These are phyloP conservation scores for Madurella mycetomatis DNA, from an alignment of 2,329 filamentous ascomycete genomes.

Conservation along the genomic window DNA sequence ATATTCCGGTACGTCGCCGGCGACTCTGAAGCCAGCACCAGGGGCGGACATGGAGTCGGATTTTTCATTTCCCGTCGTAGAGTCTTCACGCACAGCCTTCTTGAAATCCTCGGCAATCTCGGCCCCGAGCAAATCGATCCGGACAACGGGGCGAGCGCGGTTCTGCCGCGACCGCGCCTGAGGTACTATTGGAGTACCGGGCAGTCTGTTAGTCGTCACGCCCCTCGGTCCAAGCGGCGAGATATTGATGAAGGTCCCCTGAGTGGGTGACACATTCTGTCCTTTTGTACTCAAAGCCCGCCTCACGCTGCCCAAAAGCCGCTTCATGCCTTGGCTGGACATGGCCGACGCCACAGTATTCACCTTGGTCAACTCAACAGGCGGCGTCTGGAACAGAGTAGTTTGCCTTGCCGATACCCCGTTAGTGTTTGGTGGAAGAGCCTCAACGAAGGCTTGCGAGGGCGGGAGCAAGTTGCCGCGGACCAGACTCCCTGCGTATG, in stretches of 20 bases:
- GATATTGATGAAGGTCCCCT: slow-evolving; percentile 47
- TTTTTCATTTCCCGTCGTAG: slow-evolving; percentile 39
- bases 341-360: slow-evolving; percentile 53
- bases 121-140: slow-evolving; percentile 80
- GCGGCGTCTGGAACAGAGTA: slow-evolving; percentile 45
- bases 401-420: slow-evolving; percentile 48
- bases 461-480: slow-evolving; percentile 82
- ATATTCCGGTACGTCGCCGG: slow-evolving; percentile 36
- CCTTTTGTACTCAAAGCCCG: slow-evolving; percentile 67
- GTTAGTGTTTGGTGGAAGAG: slow-evolving; percentile 49
- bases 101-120: slow-evolving; percentile 75
- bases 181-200: slow-evolving; percentile 57
- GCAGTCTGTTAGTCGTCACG: slow-evolving; percentile 54
- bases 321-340: slow-evolving; percentile 74
- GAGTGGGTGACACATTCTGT: slow-evolving; percentile 40
- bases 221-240: slow-evolving; percentile 48
- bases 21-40: slow-evolving; percentile 24
- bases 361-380: slow-evolving; percentile 33
- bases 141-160: slow-evolving; percentile 50
- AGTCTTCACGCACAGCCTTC: slow-evolving; percentile 65
- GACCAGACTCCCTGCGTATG: slow-evolving; percentile 78
- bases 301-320: slow-evolving; percentile 79
- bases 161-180: slow-evolving; percentile 45
- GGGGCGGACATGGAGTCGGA: slow-evolving; percentile 26
- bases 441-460: slow-evolving; percentile 72